Conservation (phyloP, 257 asterid genomes). For the Solanum etuberosum region DNA sequence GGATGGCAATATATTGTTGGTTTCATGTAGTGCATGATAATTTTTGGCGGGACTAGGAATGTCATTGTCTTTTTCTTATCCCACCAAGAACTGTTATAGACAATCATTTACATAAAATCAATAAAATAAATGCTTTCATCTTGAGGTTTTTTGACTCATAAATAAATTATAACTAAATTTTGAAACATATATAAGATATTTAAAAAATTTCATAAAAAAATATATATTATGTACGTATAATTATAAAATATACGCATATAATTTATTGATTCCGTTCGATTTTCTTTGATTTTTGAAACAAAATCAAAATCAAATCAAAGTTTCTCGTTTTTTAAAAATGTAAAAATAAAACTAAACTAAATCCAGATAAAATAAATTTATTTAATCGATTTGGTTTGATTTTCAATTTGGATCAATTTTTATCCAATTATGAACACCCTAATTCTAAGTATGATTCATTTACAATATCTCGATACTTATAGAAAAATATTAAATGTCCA, state of each 20-base stretch:
- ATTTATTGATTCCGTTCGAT: not conserved
- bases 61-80: not conserved
- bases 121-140: not conserved
- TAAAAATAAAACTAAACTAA: not conserved
- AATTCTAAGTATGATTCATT: not conserved
- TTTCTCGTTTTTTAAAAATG: not conserved
- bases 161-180: not conserved
- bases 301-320: not conserved
- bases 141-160: not conserved
- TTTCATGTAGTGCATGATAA: not conserved
- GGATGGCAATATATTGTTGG: not conserved
- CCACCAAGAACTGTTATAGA: not conserved
- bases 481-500: not conserved
- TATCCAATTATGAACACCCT: not conserved
- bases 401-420: not conserved
- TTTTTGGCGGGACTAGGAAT: not conserved
- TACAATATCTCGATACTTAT: not conserved
- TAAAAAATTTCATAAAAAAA: too few relatives aligned
- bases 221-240: too few relatives aligned
- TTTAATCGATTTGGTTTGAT: not conserved
- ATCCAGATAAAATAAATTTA: not conserved
- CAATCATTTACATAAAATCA: not conserved
- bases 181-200: not conserved
- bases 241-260: not conserved
- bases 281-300: not conserved